Percentiles rank a stretch among this genome's conserved stretches.
Evolutionary conservation across 2,329 filamentous ascomycete genomes (phyloP).

Genomic region (Fusarium sulawesiense): DNA sequence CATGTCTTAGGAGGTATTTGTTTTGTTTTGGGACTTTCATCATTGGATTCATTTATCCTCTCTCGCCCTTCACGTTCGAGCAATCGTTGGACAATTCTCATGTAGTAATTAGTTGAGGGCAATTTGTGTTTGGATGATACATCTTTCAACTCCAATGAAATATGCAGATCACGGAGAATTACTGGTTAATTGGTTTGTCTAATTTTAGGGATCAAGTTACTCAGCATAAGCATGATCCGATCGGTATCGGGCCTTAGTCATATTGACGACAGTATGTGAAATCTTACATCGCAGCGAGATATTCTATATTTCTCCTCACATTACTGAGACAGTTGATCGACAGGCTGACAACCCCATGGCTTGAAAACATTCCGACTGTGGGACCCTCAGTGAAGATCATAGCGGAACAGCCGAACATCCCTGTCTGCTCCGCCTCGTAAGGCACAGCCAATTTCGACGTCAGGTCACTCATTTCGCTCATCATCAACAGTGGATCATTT

Average conservation of each 20-base stretch:
- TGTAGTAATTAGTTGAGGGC: no score
- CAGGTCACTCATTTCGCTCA: constrained; percentile 1
- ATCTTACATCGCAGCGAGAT: neutral
- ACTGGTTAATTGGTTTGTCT: no score
- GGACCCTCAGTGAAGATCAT: neutral
- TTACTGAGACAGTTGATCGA: neutral
- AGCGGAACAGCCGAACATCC: neutral
- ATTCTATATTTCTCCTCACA: neutral
- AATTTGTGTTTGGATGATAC: no score
- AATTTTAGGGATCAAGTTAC: no score
- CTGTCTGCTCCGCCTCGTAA: constrained; percentile 1
- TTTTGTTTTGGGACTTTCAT: no score
- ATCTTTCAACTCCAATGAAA: no score
- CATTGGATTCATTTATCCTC: no score
- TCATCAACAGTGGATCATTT: neutral
- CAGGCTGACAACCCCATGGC: neutral
- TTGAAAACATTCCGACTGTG: neutral
- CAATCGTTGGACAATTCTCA: no score
- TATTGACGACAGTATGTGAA: neutral
- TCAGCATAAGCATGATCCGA: neutral
- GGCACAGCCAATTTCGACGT: constrained; percentile 4
- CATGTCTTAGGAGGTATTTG: no score
- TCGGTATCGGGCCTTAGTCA: neutral
- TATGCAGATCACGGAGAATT: no score
- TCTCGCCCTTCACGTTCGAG: no score